Conservation (phyloP, 106 monocot species). For the Acorus gramineus region DNA sequence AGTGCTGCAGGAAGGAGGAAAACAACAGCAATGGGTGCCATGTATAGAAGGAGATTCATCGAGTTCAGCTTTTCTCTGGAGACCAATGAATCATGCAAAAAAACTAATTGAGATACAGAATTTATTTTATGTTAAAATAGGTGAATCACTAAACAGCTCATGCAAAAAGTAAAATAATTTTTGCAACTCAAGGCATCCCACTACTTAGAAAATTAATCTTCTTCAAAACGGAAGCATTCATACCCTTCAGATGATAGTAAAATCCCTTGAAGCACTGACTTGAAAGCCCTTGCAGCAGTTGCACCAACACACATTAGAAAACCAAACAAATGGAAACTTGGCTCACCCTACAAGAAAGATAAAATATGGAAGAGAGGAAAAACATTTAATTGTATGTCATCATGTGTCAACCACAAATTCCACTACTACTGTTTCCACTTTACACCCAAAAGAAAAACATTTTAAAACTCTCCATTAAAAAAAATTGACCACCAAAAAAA, state of each 20-base stretch:
- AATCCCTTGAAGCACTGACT: constrained; percentile 81
- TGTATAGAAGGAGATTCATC: constrained; percentile 89
- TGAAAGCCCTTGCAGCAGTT: constrained; percentile 82
- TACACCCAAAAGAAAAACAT: too few relatives aligned
- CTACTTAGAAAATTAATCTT: too few relatives aligned
- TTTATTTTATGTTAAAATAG: background rate
- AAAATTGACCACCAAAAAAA: too few relatives aligned
- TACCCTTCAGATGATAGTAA: constrained; percentile 83
- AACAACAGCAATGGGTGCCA: constrained; percentile 85
- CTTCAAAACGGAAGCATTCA: background rate
- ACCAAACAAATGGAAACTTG: constrained; percentile 83
- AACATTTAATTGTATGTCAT: constrained; percentile 10
- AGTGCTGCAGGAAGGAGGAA: constrained; percentile 72
- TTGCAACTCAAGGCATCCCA: background rate
- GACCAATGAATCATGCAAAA: background rate
- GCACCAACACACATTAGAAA: constrained; percentile 76
- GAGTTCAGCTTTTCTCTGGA: constrained; percentile 85
- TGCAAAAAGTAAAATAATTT: background rate
- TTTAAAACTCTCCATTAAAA: too few relatives aligned
- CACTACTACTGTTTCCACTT: too few relatives aligned
- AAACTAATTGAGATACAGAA: constrained; percentile 4
- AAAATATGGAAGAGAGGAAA: constrained; percentile 3
- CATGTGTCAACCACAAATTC: constrained; percentile 16
- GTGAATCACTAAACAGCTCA: background rate
- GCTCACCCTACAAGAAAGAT: constrained; percentile 45